phyloP scores from a whole-genome alignment of 371 early-diverging fungal genomes.

The Mortierella sp. region DNA sequence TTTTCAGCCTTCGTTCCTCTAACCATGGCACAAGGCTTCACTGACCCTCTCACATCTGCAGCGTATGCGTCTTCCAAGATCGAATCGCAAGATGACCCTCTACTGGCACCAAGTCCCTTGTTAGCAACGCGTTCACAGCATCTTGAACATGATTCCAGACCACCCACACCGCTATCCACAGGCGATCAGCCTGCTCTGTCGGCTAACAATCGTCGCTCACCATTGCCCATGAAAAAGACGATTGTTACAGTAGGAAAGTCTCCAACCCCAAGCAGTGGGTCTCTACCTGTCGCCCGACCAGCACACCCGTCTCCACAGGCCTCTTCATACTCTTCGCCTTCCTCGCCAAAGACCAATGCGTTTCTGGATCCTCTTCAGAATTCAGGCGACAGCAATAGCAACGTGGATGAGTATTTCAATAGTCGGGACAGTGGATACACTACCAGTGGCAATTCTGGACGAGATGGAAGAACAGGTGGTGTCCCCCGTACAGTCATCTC shows the following conservation, averaged over 20 bases:
- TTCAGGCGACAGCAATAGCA: neutral
- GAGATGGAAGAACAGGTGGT: too few relatives aligned
- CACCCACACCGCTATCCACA: too few relatives aligned
- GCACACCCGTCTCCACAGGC: neutral
- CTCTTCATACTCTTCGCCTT: slow-evolving; percentile 23
- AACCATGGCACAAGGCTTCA: slow-evolving; percentile 42
- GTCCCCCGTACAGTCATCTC: too few relatives aligned
- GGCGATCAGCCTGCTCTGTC: too few relatives aligned
- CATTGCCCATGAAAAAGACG: too few relatives aligned
- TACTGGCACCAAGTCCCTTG: slow-evolving; percentile 12
- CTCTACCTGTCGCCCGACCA: too few relatives aligned
- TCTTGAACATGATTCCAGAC: too few relatives aligned
- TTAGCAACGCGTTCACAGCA: slow-evolving; percentile 1
- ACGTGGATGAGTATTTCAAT: neutral
- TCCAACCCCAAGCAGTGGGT: too few relatives aligned
- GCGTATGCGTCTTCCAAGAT: slow-evolving; percentile 42
- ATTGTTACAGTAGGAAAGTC: too few relatives aligned
- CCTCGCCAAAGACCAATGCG: slow-evolving; percentile 2
- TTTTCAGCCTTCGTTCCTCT: too few relatives aligned
- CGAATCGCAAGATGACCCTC: slow-evolving; percentile 22
- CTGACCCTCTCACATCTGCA: slow-evolving; percentile 47
- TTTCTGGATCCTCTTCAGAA: slow-evolving; percentile 2
- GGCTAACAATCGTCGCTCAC: too few relatives aligned
- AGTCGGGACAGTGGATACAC: neutral
- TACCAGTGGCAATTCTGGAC: too few relatives aligned